phyloP scores from a whole-genome alignment of 495 filamentous ascomycete species.

The Tuber aestivum region DNA sequence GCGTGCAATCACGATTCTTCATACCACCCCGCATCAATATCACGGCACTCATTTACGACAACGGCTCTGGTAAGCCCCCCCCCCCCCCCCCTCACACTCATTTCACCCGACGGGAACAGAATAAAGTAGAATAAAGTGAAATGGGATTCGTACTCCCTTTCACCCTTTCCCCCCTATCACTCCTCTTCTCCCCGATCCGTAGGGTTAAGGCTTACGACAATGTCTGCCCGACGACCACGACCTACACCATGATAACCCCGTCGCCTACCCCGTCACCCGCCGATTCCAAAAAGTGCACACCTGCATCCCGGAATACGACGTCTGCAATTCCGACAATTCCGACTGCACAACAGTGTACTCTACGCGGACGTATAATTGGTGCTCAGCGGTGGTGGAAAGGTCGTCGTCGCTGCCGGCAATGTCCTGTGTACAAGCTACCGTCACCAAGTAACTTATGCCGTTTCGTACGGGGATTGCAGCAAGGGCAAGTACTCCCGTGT shows the following conservation, averaged over 20 bases:
- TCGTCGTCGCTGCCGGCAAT: slow-evolving; percentile 3
- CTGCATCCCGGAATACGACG: slow-evolving; percentile 23
- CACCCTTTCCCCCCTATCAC: neutral
- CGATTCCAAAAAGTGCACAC: slow-evolving; percentile 20
- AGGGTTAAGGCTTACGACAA: neutral
- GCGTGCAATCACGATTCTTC: neutral
- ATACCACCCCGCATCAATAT: neutral
- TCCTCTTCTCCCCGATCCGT: neutral
- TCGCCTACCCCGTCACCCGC: slow-evolving; percentile 15
- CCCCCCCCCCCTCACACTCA: neutral
- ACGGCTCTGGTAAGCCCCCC: neutral
- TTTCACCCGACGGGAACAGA: neutral
- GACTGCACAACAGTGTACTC: slow-evolving; percentile 30
- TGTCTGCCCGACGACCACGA: slow-evolving; percentile 8
- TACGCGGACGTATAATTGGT: slow-evolving; percentile 19
- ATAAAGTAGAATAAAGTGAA: neutral
- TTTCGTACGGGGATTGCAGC: slow-evolving; percentile 15
- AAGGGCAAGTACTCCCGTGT: slow-evolving; percentile 7
- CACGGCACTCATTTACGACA: neutral
- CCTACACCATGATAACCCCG: slow-evolving; percentile 25
- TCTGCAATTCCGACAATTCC: slow-evolving; percentile 26
- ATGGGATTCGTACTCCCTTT: neutral
- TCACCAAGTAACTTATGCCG: slow-evolving; percentile 16
- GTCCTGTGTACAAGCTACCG: slow-evolving; percentile 14
- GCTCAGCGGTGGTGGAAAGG: slow-evolving; percentile 7